Base-by-base conservation (phyloP, 306 rosid species). In the Inga leiocalycina region DNA sequence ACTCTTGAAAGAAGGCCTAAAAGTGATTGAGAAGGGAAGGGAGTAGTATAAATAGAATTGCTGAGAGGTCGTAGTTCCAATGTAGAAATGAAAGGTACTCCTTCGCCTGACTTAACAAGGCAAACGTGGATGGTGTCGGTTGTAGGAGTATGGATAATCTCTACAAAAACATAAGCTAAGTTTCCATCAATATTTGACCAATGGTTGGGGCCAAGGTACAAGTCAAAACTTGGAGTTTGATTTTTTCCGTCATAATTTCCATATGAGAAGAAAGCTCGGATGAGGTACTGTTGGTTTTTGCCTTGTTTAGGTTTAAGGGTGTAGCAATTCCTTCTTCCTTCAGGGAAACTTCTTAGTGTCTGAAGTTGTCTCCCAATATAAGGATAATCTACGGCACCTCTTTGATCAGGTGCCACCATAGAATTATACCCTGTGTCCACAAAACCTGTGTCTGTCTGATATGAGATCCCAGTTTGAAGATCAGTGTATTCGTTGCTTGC, bases 251-350 rank as follows among this genome's bases (percentile, higher is more conserved):
- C 89, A 16, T 91, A 91, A 10, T 87, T 86, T 2, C 89, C 89
- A 11, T 91, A 86, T 0, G 80, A 3, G 52, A 87, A 91, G 10
- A 44, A 37, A 57, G 91, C 88, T 76, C 91, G 15, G 51, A 91
- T 82, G 77, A 91, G 62, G 51, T 87, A 89, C 0, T 56, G 82
- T 57, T 8, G 67, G 57, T 86, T 68, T 61, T 45, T 82, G 4
- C 83, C 89, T 1, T 57, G 65, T 2, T 62, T 81, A 0, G 90
- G 88, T 7, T 64, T 84, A 16, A 89, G 48, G 65, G 75, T 77
- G 71, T 85, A 91, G 80, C 94, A 91, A 51, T 82, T 91, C 77
- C 79, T 87, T 17, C 4, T 49, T 61, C 87, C 90, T 0, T 75
- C 27, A 10, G 91, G 89, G 32, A 61, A 61, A 0, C 17, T 24